Evolutionary conservation across 371 early-diverging fungal genomes (phyloP), one percentile per base, ranked within the genome.

Genomic region (Synchytrium microbalum): DNA sequence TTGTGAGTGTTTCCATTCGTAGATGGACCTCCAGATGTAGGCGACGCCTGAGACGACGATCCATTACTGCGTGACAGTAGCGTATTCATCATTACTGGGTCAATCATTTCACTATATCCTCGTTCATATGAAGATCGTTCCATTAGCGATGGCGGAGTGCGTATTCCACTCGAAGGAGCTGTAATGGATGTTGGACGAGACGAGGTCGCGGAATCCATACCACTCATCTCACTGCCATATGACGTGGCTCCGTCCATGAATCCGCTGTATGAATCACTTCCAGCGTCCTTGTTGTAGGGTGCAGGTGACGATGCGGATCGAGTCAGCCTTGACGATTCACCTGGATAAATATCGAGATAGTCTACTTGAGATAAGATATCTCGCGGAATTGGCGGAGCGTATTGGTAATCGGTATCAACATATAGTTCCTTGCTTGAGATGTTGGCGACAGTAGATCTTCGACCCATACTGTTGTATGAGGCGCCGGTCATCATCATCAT

Each of bases 291-390:
- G 19, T 38, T 38, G 46, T 38, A 38, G 5, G 46, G 10, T 38
- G 5, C 46, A 19, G 46, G 46, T 5, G 46, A 10, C 5, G 46
- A 38, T 19, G 46, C 46, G 19, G 46, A 38, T 19, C 46, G 5
- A 10, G 46, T 38, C 46, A 38, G 19, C 19, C 46, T 5, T 10
- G 46, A 10, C 5, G 46, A 10, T 38, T 38, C 46, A 19, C 46
- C 46, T 38, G 46, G 46, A 19, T 38, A 38, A 38, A 38, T 10
- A 38, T 38, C 46, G 10, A 38, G 19, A 38, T 38, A 38, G 19
- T 38, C 46, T 38, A 38, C 46, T 38, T 38, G 46, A 38, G 46
- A 38, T 38, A 38, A 38, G 46, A 38, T 38, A 38, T 38, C 46
- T 38, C 46, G 46, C 19, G 46, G 46, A 38, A 38, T 38, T 38